These are phyloP conservation scores for Blepharisma japonicum DNA, from an alignment of 73 alveolate species.

Conservation along the genomic window DNA sequence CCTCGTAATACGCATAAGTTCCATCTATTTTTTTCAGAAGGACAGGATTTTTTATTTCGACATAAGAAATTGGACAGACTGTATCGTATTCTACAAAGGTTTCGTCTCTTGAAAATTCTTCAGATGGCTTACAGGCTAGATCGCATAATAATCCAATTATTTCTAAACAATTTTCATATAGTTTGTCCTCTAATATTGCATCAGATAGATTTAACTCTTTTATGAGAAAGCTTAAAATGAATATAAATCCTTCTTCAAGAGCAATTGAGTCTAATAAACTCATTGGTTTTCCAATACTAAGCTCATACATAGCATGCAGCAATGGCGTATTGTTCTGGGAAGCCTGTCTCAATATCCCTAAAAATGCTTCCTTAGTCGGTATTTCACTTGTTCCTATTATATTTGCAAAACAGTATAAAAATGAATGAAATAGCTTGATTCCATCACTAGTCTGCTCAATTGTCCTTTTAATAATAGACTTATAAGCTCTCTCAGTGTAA, in stretches of 20 bases:
- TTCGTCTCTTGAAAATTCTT: conserved; percentile 9
- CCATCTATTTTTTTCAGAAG: background rate
- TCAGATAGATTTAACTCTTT: background rate
- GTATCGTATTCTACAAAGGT: background rate
- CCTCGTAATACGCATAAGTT: background rate
- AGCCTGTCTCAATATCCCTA: background rate
- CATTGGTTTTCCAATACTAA: background rate
- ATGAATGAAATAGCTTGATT: background rate
- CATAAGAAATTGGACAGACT: background rate
- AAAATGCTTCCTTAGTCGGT: conserved; percentile 4
- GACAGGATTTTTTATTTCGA: background rate
- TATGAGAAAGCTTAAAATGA: background rate
- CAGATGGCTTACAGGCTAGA: background rate
- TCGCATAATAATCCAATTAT: background rate
- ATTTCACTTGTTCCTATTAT: background rate
- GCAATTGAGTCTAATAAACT: conserved; percentile 4
- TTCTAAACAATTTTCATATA: background rate
- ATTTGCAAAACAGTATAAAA: background rate
- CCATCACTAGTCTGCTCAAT: conserved; percentile 6
- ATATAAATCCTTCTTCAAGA: conserved; percentile 1
- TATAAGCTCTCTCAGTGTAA: background rate
- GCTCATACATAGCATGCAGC: background rate
- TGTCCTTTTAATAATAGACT: background rate
- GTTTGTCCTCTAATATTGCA: background rate
- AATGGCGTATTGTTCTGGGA: background rate